phyloP scores from a whole-genome alignment of 2,329 filamentous ascomycete species.

The Talaromyces sp. region DNA sequence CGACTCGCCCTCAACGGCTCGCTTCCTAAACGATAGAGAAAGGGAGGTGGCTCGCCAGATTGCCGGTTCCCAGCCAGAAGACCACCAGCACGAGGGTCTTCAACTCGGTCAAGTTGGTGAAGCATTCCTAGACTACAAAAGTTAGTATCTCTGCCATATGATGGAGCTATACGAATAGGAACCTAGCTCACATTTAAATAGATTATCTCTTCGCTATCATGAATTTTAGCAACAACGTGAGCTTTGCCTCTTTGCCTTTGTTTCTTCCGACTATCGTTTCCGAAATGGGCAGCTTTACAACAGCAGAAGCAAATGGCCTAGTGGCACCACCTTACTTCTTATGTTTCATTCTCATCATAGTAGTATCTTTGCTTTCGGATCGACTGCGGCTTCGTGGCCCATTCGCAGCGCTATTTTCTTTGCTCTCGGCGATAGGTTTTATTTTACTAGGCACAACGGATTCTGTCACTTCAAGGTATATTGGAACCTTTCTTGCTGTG shows the following conservation, averaged over 20 bases:
- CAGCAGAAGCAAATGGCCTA: constrained; percentile 32
- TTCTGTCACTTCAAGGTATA: constrained; percentile 28
- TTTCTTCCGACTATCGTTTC: constrained; percentile 29
- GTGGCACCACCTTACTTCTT: constrained; percentile 37
- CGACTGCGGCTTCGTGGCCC: constrained; percentile 32
- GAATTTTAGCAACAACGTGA: constrained; percentile 26
- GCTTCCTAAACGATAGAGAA: constrained; percentile 37
- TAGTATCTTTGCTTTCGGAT: constrained; percentile 32
- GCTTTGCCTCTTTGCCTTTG: constrained; percentile 25
- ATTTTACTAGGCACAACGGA: constrained; percentile 34
- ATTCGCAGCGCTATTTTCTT: constrained; percentile 30
- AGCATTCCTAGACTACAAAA: constrained; percentile 13
- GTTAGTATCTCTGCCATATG: constrained; percentile 1
- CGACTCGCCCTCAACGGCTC: constrained; percentile 34
- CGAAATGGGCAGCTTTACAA: constrained; percentile 30
- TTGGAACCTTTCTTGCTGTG: constrained; percentile 35
- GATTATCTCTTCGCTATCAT: constrained; percentile 14
- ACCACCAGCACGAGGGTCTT: constrained; percentile 16
- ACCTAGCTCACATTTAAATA: background rate
- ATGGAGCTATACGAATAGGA: background rate
- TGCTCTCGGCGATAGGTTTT: constrained; percentile 35
- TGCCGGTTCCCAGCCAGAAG: constrained; percentile 18
- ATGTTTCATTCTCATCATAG: constrained; percentile 35
- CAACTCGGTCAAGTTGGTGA: constrained; percentile 13
- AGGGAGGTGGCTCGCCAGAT: constrained; percentile 21